Conservation (phyloP, 257 asterid genomes). For the Scutellaria minor region DNA sequence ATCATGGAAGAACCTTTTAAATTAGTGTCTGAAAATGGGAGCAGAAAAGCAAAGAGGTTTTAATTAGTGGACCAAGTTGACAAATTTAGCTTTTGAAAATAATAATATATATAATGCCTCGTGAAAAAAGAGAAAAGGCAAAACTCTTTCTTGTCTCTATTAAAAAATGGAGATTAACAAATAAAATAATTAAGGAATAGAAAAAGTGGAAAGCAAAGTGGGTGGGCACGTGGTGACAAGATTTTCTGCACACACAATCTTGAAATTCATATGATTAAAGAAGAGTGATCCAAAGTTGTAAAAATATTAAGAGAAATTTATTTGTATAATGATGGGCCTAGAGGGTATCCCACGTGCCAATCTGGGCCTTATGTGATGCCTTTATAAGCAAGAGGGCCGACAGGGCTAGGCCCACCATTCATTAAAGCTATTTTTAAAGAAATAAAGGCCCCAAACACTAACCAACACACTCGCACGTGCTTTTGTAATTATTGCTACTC, state of each 20-base stretch:
- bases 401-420: conserved; percentile 46
- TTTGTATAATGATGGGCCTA: conserved; percentile 47
- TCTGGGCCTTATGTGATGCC: conserved; percentile 47
- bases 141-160: conserved; percentile 2
- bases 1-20: no score
- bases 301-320: conserved; percentile 15
- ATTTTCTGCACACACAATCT: conserved; percentile 39
- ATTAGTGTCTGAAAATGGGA: no score
- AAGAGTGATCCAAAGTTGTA: conserved; percentile 32
- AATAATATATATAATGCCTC: neutral
- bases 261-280: conserved; percentile 36
- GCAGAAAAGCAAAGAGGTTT: neutral
- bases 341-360: conserved; percentile 48
- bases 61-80: neutral
- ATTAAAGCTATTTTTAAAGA: conserved; percentile 22
- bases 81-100: neutral
- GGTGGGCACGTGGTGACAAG: conserved; percentile 50
- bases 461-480: conserved; percentile 41
- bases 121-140: conserved; percentile 10
- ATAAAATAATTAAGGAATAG: neutral
- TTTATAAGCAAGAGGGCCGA: conserved; percentile 47
- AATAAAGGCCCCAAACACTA: neutral
- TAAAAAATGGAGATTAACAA: neutral
- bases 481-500: conserved; percentile 31
- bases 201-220: conserved; percentile 44